These are phyloP conservation scores for Echinochloa phyllopogon DNA, from an alignment of 176 grass and related monocot species.

Conservation along the genomic window DNA sequence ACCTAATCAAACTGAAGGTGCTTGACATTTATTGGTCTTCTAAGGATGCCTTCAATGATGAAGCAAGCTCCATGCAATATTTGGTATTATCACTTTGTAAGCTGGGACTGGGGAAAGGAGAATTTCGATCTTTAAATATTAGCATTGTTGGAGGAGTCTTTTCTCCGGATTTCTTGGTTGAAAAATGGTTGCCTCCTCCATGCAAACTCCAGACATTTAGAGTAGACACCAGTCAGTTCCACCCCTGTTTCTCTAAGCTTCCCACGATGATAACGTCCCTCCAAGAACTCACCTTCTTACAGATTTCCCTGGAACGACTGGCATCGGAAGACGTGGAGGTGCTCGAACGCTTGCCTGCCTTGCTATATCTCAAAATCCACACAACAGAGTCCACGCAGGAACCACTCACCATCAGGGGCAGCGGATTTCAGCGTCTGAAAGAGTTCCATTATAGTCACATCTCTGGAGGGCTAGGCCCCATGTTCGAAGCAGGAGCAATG, in stretches of 20 bases:
- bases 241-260: background rate
- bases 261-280: conserved; percentile 6
- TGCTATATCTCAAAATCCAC: background rate
- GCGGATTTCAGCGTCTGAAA: conserved; percentile 18
- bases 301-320: background rate
- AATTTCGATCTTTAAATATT: background rate
- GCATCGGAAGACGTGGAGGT: background rate
- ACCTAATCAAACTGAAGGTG: conserved; percentile 25
- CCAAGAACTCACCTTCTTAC: background rate
- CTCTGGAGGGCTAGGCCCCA: no score
- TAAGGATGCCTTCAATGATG: background rate
- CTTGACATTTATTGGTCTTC: background rate
- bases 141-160: background rate
- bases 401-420: background rate
- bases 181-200: conserved; percentile 3
- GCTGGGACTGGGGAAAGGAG: background rate
- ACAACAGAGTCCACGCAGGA: background rate
- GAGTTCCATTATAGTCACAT: no score
- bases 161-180: conserved; percentile 11
- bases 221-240: no score
- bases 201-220: background rate
- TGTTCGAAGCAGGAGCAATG: conserved; percentile 30
- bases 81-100: background rate
- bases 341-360: background rate
- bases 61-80: background rate